Percentiles rank a stretch among this genome's conserved stretches.
These are phyloP conservation scores for Fusarium acutatum DNA, from an alignment of 2,329 filamentous ascomycete species.

Conservation along the genomic window DNA sequence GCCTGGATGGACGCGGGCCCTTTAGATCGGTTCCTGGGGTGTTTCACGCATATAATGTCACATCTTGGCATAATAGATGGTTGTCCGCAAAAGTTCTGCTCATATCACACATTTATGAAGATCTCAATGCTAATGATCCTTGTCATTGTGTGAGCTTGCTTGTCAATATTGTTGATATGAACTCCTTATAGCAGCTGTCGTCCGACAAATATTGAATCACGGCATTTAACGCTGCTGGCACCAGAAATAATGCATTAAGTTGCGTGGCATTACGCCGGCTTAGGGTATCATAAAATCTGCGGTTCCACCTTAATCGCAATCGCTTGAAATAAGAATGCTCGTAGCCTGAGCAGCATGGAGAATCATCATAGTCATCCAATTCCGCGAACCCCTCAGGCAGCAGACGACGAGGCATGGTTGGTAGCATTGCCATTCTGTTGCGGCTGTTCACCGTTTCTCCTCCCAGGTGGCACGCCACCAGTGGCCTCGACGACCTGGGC, in stretches of 20 bases:
- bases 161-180: neutral
- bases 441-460: conserved; percentile 10
- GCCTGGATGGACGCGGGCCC: conserved; percentile 10
- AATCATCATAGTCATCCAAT: neutral
- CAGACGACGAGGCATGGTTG: conserved; percentile 6
- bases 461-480: conserved; percentile 41
- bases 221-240: neutral
- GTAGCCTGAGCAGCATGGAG: conserved; percentile 5
- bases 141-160: neutral
- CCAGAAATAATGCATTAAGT: neutral
- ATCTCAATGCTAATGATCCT: neutral
- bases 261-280: neutral
- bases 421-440: conserved; percentile 22
- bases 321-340: conserved; percentile 4
- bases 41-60: conserved; percentile 20
- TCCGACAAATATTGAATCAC: neutral
- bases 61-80: conserved; percentile 35
- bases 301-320: neutral
- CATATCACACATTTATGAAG: neutral
- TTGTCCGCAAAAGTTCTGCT: conserved; percentile 1
- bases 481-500: conserved; percentile 59
- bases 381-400: neutral
- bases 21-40: conserved; percentile 31
- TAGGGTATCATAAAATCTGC: conserved; percentile 5
- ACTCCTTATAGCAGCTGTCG: neutral